A percentile compares a stretch with the other conserved stretches of the same genome.
Evolutionary conservation across 768 basidiomycete genomes (phyloP).

Genomic region (Candolleomyces eurysporus): DNA sequence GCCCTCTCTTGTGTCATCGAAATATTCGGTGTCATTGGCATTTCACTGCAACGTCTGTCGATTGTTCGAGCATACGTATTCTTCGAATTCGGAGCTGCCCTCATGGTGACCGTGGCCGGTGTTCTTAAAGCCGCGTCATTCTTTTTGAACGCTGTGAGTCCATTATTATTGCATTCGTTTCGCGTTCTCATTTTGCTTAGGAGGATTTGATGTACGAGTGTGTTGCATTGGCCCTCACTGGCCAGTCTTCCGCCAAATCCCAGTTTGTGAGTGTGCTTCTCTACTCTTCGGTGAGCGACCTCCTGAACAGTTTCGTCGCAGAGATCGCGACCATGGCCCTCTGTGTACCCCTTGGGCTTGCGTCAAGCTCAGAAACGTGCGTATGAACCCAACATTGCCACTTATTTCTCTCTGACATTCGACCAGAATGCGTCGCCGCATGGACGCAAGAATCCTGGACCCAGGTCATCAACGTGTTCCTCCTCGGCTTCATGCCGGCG

Average conservation of each 20-base stretch:
- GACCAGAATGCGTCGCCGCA: constrained; percentile 35
- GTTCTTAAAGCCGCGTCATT: constrained; percentile 36
- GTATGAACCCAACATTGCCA: constrained; percentile 8
- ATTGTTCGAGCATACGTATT: constrained; percentile 27
- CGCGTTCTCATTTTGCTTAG: constrained; percentile 16
- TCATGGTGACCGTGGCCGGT: constrained; percentile 34
- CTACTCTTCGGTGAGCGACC: background rate
- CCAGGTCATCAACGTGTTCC: constrained; percentile 34
- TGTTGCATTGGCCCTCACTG: constrained; percentile 29
- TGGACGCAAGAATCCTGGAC: constrained; percentile 38
- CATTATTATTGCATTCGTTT: background rate
- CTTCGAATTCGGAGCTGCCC: constrained; percentile 33
- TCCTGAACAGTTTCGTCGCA: constrained; percentile 8
- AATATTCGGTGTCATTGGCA: constrained; percentile 29
- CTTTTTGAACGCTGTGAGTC: constrained; percentile 34
- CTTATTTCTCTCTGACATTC: background rate
- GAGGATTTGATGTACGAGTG: constrained; percentile 39
- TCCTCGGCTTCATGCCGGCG: constrained; percentile 38
- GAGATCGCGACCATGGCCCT: constrained; percentile 32
- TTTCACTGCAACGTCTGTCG: constrained; percentile 26
- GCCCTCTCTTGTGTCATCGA: constrained; percentile 27
- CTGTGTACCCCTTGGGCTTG: constrained; percentile 19
- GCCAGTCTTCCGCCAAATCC: constrained; percentile 33
- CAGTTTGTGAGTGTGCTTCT: constrained; percentile 29
- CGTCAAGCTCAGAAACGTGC: constrained; percentile 34